Conservation (phyloP, 495 filamentous ascomycete genomes). For the Amphirosellinia nigrospora region DNA sequence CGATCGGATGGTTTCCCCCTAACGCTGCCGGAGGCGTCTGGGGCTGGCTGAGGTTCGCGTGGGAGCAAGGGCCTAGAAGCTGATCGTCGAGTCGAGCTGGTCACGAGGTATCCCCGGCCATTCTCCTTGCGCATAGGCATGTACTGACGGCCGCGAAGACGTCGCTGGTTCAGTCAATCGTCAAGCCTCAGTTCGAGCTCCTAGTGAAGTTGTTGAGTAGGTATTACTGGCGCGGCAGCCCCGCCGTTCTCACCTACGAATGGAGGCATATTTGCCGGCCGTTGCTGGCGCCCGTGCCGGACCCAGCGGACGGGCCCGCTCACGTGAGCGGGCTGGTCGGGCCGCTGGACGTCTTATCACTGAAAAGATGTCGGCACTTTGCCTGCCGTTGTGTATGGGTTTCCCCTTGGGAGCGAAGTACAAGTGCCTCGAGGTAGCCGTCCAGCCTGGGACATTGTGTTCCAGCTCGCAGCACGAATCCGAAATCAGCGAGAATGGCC, state of each 20-base stretch:
- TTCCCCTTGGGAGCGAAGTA: not conserved
- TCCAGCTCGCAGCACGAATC: not conserved
- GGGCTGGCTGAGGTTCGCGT: not conserved
- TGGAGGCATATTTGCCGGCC: not conserved
- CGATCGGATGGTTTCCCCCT: not conserved
- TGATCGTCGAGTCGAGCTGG: not conserved
- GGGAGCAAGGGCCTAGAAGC: not conserved
- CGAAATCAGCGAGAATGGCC: not conserved
- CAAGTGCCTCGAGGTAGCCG: slow-evolving; percentile 1
- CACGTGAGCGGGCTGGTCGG: slow-evolving; percentile 3
- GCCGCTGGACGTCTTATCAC: not conserved
- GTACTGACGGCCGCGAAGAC: not conserved
- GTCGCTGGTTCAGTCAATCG: not conserved
- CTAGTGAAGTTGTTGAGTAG: too few species aligned
- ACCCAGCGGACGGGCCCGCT: not conserved
- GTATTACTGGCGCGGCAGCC: not conserved
- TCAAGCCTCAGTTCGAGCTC: too few species aligned
- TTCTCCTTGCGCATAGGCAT: not conserved
- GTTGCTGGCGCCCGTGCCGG: not conserved
- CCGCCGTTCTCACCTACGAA: not conserved
- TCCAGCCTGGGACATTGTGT: not conserved
- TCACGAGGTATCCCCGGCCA: not conserved
- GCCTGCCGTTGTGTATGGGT: not conserved
- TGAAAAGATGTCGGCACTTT: not conserved
- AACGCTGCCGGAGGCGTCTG: not conserved